Evolutionary conservation across 805 yeast genomes (phyloP).

Genomic region (Suhomyces emberorum): DNA sequence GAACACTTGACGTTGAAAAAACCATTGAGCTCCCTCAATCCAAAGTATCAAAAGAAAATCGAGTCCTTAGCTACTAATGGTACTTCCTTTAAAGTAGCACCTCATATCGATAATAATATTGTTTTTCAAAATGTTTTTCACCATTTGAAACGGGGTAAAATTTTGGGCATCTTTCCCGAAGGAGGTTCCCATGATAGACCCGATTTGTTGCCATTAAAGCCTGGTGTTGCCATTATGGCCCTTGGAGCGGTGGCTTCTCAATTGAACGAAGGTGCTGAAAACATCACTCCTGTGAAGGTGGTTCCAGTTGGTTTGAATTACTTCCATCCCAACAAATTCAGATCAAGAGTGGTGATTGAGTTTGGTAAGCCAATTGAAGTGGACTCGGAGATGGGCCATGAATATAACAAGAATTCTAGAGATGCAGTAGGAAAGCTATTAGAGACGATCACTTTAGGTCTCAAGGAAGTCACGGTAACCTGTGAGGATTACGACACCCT

Average conservation of each 20-base stretch:
- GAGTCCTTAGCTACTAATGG: slow-evolving; percentile 22
- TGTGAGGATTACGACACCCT: slow-evolving; percentile 42
- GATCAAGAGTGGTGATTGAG: slow-evolving; percentile 41
- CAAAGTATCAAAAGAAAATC: slow-evolving; percentile 12
- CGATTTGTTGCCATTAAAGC: slow-evolving; percentile 40
- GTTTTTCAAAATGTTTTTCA: slow-evolving; percentile 37
- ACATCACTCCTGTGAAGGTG: slow-evolving; percentile 21
- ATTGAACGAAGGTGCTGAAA: slow-evolving; percentile 16
- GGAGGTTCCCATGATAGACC: slow-evolving; percentile 45
- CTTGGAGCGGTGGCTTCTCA: slow-evolving; percentile 35
- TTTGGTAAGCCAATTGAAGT: slow-evolving; percentile 41
- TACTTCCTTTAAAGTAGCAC: slow-evolving; percentile 33
- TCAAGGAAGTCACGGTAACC: slow-evolving; percentile 39
- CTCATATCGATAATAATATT: slow-evolving; percentile 35
- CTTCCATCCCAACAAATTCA: slow-evolving; percentile 40
- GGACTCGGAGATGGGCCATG: slow-evolving; percentile 23
- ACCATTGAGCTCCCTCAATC: slow-evolving; percentile 20
- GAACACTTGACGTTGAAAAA: slow-evolving; percentile 22
- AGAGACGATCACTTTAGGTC: slow-evolving; percentile 27
- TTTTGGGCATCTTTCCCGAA: slow-evolving; percentile 42
- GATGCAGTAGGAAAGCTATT: slow-evolving; percentile 26
- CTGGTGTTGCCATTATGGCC: slow-evolving; percentile 46
- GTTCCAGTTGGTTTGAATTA: slow-evolving; percentile 43
- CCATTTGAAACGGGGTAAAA: slow-evolving; percentile 31
- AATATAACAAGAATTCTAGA: slow-evolving; percentile 26